Base-by-base conservation (phyloP, 768 basidiomycete species). In the Suillus cothurnatus region DNA sequence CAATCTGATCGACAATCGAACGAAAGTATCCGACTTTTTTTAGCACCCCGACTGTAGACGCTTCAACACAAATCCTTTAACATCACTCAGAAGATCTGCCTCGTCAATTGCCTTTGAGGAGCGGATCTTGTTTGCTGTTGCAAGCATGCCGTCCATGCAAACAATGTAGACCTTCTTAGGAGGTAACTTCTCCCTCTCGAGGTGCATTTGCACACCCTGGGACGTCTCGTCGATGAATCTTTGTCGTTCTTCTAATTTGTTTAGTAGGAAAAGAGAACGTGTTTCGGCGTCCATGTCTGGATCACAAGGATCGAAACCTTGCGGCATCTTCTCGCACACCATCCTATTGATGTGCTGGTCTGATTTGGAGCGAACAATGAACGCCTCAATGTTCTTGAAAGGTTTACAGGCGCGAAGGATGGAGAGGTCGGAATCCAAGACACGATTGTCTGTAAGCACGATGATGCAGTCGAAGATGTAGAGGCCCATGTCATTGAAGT, bases 301-400 rank as follows among this genome's bases (percentile, higher is more conserved):
- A n/a, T 6, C 21, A 66, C n/a, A 70, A 1, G 66, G 70, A 61
- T 45, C 68, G 7, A 67, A 72, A 0, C 70, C 72, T 63, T 39
- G 68, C 11, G 43, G 43, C 43, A 45, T 45, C 43, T 3, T n/a
- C 0, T 74, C 69, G 9, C 0, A 64, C 67, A 71, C 70, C 62
- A 66, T 4, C 15, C 74, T 73, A n/a, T 49, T 53, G 41, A 75
- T 71, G 28, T 74, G 73, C 17, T 71, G 71, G 58, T 79, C 77
- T 1, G 79, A 71, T 57, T 80, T 77, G 14, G 78, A 79, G 3
- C 77, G 78, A 31, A 77, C 73, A 28, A 75, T 71, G 56, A 68
- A 70, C n/a, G 61, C 64, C 19, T 73, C 72, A 47, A 75, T 75
- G 21, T 69, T 64, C 62, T 62, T 70, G n/a, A 61, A 67, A 9